Base-by-base conservation (phyloP, 257 asterid genomes). In the Solanum okadae region DNA sequence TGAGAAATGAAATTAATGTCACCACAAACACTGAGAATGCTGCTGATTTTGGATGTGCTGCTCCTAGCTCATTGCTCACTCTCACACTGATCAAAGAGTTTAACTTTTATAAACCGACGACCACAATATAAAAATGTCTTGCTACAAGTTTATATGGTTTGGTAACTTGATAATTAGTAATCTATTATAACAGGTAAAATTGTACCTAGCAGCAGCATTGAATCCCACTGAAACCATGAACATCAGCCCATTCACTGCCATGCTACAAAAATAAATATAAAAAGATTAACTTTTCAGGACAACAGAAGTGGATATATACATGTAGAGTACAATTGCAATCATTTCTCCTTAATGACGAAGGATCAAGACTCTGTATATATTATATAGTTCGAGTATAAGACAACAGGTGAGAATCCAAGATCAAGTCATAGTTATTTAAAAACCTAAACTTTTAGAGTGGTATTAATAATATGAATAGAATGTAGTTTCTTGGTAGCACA, bases 11-110 rank as follows among this genome's bases (percentile, higher is more conserved):
- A 85, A 82, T 77, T 10, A 73, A 42, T 10, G 91, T 89, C 72
- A 89, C 92, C 40, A 88, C 33, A 29, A 90, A 23, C 5, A 90
- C 93, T 5, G 92, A 25, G 52, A 90, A 92, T 79, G 92, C 88
- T 22, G 91, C 90, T 10, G 93, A 84, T 46, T 88, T 92, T 27
- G 92, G 87, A 61, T 90, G 91, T 70, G 89, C 91, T 2, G 93
- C 92, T 77, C 91, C 90, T 8, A 92, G 90, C 89, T 90, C 93
- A 46, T 91, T 91, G 93, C 93, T 91, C 49, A 91, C 89, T 77
- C 93, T 89, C 67, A 91, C 91, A 77, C 93, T 91, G 87, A 14
- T 78, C 65, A 42, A 77, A 76, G 3, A 71, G 79, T 71, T 71
- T 71, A 73, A 73, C 46, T 18, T 20, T 23, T 70, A 70, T 70